Percentiles rank a stretch among this genome's conserved stretches.
Evolutionary conservation across 2,329 filamentous ascomycete genomes (phyloP).

Genomic region (Myriosclerotinia duriaeana): DNA sequence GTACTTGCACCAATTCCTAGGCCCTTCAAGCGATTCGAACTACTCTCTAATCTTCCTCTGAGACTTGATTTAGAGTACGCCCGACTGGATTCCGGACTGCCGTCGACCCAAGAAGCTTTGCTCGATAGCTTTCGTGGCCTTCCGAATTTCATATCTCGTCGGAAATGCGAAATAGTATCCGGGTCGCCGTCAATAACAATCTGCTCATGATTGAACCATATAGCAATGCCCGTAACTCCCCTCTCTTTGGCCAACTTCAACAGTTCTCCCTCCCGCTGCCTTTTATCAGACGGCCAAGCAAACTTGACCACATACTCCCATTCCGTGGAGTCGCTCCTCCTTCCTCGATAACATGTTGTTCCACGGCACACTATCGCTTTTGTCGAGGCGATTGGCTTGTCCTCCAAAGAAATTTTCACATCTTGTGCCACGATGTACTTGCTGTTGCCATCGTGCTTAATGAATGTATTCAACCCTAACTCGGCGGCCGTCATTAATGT

Average conservation of each 20-base stretch:
- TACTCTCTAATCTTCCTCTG: slow-evolving; percentile 25
- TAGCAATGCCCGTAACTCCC: slow-evolving; percentile 37
- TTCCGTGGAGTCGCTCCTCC: slow-evolving; percentile 29
- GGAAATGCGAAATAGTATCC: slow-evolving; percentile 36
- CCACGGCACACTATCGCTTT: slow-evolving; percentile 32
- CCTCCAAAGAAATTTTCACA: slow-evolving; percentile 31
- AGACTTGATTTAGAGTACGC: slow-evolving; percentile 30
- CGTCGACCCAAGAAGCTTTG: slow-evolving; percentile 32
- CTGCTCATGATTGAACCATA: slow-evolving; percentile 34
- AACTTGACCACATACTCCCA: slow-evolving; percentile 40
- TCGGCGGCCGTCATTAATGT: slow-evolving; percentile 40
- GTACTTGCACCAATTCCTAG: slow-evolving; percentile 21
- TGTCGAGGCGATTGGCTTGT: slow-evolving; percentile 28
- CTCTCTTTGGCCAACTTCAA: slow-evolving; percentile 36
- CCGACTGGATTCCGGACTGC: slow-evolving; percentile 28
- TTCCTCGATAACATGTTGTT: slow-evolving; percentile 32
- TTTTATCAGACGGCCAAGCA: slow-evolving; percentile 39
- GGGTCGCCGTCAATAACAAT: slow-evolving; percentile 33
- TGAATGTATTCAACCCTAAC: slow-evolving; percentile 40
- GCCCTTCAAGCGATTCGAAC: slow-evolving; percentile 26
- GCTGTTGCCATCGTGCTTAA: slow-evolving; percentile 26
- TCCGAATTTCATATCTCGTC: slow-evolving; percentile 34
- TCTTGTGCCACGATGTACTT: slow-evolving; percentile 29
- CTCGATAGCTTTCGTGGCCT: slow-evolving; percentile 28
- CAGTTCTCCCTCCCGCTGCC: slow-evolving; percentile 34